Conservation (phyloP, 345 rosid genomes). For the Triadica sebifera region DNA sequence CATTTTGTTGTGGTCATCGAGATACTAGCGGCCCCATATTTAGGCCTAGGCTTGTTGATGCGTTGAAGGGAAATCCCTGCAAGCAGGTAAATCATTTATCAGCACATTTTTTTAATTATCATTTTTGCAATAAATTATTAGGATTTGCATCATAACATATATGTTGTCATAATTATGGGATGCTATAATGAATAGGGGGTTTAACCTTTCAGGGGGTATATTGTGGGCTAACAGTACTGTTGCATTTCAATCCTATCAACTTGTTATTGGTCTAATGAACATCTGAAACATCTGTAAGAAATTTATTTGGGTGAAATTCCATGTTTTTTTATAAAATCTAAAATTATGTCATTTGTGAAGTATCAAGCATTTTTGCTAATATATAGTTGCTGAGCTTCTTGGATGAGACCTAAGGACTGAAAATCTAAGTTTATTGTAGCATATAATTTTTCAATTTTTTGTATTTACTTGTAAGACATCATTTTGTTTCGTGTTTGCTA, state of each 20-base stretch:
- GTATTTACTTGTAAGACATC: background rate
- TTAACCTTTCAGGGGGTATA: background rate
- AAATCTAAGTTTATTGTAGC: background rate
- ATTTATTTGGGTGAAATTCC: background rate
- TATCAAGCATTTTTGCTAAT: background rate
- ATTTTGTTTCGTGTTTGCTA: background rate
- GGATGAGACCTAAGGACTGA: background rate
- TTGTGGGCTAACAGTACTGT: background rate
- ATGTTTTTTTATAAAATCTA: background rate
- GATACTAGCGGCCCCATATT: constrained; percentile 76
- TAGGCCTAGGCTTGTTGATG: constrained; percentile 81
- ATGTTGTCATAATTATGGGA: background rate
- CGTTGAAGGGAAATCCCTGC: constrained; percentile 74
- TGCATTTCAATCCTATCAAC: background rate
- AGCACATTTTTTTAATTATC: background rate
- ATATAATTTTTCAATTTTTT: too few species aligned
- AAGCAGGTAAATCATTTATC: constrained; percentile 52
- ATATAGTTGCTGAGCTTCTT: background rate
- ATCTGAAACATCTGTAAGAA: background rate
- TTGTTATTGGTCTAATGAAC: background rate
- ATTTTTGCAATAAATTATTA: background rate
- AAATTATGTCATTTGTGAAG: background rate
- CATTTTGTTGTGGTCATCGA: constrained; percentile 80
- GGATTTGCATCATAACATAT: background rate
- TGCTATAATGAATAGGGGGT: background rate